phyloP scores from a whole-genome alignment of 1,284 basidiomycete species.

The Cutaneotrichosporon sp. region DNA sequence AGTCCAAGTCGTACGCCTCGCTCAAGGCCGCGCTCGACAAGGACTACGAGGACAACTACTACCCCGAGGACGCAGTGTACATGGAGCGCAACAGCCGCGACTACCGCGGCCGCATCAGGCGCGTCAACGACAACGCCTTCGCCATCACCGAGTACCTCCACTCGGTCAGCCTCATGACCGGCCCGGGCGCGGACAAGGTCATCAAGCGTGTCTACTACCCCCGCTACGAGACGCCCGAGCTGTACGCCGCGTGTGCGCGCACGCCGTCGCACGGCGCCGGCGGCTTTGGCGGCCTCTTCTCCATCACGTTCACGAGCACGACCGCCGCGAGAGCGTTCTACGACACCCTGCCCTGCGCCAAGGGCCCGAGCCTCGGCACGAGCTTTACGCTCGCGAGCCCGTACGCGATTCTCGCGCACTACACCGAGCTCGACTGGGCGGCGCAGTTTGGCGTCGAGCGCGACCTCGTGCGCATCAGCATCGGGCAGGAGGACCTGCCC shows the following conservation, averaged over 20 bases:
- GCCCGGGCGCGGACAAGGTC: constrained; percentile 35
- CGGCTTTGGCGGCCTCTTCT: constrained; percentile 91
- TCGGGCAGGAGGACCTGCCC: constrained; percentile 82
- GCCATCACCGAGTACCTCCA: constrained; percentile 78
- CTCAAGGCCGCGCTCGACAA: constrained; percentile 66
- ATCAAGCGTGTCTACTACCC: constrained; percentile 90
- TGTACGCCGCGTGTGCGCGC: constrained; percentile 66
- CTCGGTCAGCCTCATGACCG: constrained; percentile 33
- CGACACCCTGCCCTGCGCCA: constrained; percentile 77
- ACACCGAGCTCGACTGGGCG: constrained; percentile 89
- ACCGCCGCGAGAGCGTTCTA: constrained; percentile 80
- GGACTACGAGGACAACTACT: constrained; percentile 84
- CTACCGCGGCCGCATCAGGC: constrained; percentile 72
- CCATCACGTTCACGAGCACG: constrained; percentile 75
- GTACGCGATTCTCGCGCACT: constrained; percentile 93
- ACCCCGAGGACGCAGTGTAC: constrained; percentile 89
- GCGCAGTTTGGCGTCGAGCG: constrained; percentile 79
- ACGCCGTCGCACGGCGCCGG: constrained; percentile 56
- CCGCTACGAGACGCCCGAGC: constrained; percentile 70
- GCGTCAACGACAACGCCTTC: constrained; percentile 82
- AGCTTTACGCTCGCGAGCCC: constrained; percentile 95
- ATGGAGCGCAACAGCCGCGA: constrained; percentile 98
- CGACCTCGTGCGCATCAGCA: constrained; percentile 81
- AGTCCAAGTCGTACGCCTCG: constrained; percentile 64
- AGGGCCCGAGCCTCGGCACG: constrained; percentile 92